Evolutionary conservation across 345 rosid genomes (phyloP).

Genomic region (Durio zibethinus): DNA sequence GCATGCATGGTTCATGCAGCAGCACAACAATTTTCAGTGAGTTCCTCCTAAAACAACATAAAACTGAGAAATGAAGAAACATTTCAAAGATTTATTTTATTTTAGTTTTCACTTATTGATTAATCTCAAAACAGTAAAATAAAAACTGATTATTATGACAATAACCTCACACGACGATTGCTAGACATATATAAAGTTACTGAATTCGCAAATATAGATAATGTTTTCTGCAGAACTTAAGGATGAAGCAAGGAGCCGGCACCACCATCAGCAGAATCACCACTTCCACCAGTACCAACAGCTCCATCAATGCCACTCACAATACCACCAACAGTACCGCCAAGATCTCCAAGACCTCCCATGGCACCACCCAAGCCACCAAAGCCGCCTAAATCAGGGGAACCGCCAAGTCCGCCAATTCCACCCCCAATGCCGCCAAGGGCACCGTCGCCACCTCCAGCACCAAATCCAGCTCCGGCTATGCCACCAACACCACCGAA

Average conservation of each 20-base stretch:
- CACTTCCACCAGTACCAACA: conserved; percentile 14
- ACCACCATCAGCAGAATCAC: conserved; percentile 6
- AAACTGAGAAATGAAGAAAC: background rate
- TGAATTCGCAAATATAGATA: background rate
- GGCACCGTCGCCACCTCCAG: conserved; percentile 28
- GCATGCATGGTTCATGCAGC: background rate
- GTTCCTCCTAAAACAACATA: too few relatives aligned
- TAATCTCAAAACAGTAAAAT: background rate
- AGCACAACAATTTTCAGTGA: background rate
- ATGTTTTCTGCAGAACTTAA: background rate
- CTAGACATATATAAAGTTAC: background rate
- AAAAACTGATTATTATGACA: background rate
- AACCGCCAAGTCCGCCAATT: conserved; percentile 12
- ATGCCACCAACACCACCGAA: conserved; percentile 57
- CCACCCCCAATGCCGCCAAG: conserved; percentile 32
- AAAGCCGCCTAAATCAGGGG: conserved; percentile 10
- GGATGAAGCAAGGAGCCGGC: conserved; percentile 1
- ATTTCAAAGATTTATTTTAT: too few relatives aligned
- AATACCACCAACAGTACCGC: background rate
- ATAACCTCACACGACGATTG: background rate
- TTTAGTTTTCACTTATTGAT: background rate
- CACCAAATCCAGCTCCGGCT: conserved; percentile 27
- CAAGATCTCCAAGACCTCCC: conserved; percentile 30
- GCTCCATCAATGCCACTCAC: background rate
- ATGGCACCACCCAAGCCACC: conserved; percentile 22